Evolutionary conservation across 331 rosid genomes (phyloP), one percentile per base, ranked within the genome.

Genomic region (Pyrus hybrid): DNA sequence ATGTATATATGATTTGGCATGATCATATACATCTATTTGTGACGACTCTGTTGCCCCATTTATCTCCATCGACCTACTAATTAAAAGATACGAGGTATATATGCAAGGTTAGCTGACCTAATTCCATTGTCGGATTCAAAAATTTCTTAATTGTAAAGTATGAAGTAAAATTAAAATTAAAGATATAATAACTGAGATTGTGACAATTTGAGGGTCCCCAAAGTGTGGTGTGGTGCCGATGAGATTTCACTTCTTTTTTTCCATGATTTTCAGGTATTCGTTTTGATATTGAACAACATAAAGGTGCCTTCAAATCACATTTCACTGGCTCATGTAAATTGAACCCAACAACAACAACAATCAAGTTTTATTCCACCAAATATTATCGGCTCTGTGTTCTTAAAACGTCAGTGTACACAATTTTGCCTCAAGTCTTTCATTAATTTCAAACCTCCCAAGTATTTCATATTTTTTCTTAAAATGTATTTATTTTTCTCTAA

Each of bases 111-210:
- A 16, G 17, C 17, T 13, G 53, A 45, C 1, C 6, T 45, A 14
- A 14, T 45, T 45, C 51, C 6, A 2, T 14, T 1, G 7, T 5
- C 54, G 20, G 6, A 47, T 47, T 47, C 20, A 47, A 47, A 2
- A 13, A 47, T 13, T 47, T 47, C 7, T 47, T 3, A 13, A 1
- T 47, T 47, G 53, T 47, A 71, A 53, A 71, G 76, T 56, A 57
- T 51, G 76, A 45, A 5, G 0, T 13, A 45, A 8, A 26, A 26
- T n/a, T n/a, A 2, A 26, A 35, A 35, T 8, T 8, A 1, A 5
- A 76, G 85, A n/a, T 45, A 45, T 70, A 41, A 85, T 83, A 72
- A 80, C 80, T 67, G 49, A 68, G 80, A 85, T 30, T 68, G 74
- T 71, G 74, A 81, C 72, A 81, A 32, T 14, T 68, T 30, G 26